These are phyloP conservation scores for Coniosporium tulheliwenetii DNA, from an alignment of 2,329 filamentous ascomycete species.

Conservation along the genomic window DNA sequence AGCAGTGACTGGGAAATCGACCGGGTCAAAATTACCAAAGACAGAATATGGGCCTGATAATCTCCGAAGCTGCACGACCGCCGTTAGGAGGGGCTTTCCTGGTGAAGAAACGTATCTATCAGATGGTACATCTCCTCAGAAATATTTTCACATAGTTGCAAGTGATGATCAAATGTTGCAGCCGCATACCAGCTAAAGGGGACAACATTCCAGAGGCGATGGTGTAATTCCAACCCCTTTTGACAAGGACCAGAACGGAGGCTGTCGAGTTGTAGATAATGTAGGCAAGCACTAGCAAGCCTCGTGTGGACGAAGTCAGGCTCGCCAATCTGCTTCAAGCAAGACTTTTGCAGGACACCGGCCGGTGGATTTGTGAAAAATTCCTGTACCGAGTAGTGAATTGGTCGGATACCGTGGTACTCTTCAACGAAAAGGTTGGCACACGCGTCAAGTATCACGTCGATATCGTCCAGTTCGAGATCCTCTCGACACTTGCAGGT, in stretches of 20 bases:
- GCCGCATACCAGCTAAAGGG: conserved; percentile 4
- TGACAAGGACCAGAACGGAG: conserved; percentile 1
- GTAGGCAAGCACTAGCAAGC: conserved; percentile 5
- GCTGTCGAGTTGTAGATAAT: conserved; percentile 3
- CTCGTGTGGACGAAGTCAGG: conserved; percentile 3
- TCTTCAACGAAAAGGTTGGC: conserved; percentile 7
- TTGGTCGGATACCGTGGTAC: conserved; percentile 5
- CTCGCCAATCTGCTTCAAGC: conserved; percentile 4
- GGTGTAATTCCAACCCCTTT: neutral
- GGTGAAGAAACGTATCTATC: neutral
- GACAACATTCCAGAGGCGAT: neutral
- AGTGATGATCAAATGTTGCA: neutral
- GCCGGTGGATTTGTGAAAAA: conserved; percentile 6
- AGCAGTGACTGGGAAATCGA: conserved; percentile 5
- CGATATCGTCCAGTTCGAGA: conserved; percentile 1
- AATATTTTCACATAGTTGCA: neutral
- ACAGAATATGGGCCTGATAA: neutral
- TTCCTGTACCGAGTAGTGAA: conserved; percentile 11
- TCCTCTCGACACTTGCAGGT: conserved; percentile 2
- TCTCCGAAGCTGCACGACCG: conserved; percentile 6
- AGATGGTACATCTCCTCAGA: neutral
- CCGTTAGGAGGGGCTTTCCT: conserved; percentile 7
- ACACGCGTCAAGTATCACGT: conserved; percentile 10
- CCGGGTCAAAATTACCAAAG: conserved; percentile 3
- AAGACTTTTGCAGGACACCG: neutral